Evolutionary conservation across 1,284 basidiomycete species (phyloP).

Genomic region (Volvariella volvacea): DNA sequence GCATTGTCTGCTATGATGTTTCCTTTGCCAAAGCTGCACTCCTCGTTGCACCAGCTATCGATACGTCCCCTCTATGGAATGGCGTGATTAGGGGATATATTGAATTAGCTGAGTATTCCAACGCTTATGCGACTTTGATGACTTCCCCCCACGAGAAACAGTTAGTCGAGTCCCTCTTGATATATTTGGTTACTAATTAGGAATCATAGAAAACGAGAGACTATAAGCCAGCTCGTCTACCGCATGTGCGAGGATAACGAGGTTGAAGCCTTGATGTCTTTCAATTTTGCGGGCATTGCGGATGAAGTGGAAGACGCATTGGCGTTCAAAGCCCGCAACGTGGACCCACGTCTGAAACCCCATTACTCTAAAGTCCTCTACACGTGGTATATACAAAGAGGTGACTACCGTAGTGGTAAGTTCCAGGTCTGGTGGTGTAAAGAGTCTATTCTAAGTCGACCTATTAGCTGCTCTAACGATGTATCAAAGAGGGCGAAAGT

Average conservation of each 20-base stretch:
- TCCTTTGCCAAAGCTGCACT: conserved; percentile 74
- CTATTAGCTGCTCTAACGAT: conserved; percentile 78
- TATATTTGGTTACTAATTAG: conserved; percentile 8
- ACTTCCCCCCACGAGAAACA: conserved; percentile 66
- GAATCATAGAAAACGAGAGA: conserved; percentile 68
- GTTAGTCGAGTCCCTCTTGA: conserved; percentile 43
- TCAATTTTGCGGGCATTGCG: conserved; percentile 83
- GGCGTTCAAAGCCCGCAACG: conserved; percentile 92
- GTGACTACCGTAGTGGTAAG: conserved; percentile 85
- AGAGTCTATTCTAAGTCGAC: conserved; percentile 6
- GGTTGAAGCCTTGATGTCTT: conserved; percentile 71
- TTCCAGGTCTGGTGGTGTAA: conserved; percentile 13
- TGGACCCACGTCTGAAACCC: conserved; percentile 80
- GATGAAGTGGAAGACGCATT: conserved; percentile 87
- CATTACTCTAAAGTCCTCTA: conserved; percentile 94
- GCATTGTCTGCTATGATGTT: conserved; percentile 57
- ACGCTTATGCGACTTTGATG: conserved; percentile 78
- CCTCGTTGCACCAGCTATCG: conserved; percentile 48
- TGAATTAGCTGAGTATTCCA: conserved; percentile 71
- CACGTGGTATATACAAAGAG: conserved; percentile 83
- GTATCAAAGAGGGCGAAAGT: conserved; percentile 87
- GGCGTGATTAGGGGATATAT: conserved; percentile 74
- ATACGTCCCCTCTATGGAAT: conserved; percentile 68
- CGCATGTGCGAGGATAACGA: conserved; percentile 91
- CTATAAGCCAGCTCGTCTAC: conserved; percentile 75